Conservation (phyloP, 2,329 filamentous ascomycete genomes). For the Colletotrichum trifolii region DNA sequence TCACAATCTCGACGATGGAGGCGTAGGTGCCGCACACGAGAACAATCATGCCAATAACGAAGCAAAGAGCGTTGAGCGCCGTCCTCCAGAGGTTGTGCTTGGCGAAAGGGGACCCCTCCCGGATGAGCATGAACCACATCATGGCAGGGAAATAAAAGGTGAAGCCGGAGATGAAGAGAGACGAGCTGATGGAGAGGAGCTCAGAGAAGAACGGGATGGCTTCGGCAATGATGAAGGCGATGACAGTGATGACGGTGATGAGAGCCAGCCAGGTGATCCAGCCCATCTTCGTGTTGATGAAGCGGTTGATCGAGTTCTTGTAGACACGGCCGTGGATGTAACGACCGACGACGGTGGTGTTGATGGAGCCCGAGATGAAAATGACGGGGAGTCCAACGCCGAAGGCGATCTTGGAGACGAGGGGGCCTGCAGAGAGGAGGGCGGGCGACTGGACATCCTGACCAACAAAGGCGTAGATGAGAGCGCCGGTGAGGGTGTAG, state of each 20-base stretch:
- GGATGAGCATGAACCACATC: conserved; percentile 55
- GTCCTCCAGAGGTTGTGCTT: conserved; percentile 44
- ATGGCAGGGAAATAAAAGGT: conserved; percentile 56
- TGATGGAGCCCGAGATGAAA: conserved; percentile 79
- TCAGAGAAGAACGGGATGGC: conserved; percentile 79
- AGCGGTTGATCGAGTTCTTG: conserved; percentile 55
- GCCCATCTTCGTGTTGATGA: conserved; percentile 60
- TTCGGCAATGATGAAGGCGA: conserved; percentile 78
- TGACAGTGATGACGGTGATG: conserved; percentile 66
- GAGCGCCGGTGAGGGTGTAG: conserved; percentile 73
- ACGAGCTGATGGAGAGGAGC: conserved; percentile 66
- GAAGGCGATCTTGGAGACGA: conserved; percentile 74
- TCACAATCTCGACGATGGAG: conserved; percentile 38
- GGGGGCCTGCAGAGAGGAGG: conserved; percentile 69
- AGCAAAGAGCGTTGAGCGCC: conserved; percentile 42
- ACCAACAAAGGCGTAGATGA: conserved; percentile 78
- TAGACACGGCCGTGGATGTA: conserved; percentile 60
- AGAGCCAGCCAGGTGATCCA: conserved; percentile 69
- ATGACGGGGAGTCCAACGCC: conserved; percentile 79
- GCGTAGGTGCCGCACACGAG: conserved; percentile 49
- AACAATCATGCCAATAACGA: conserved; percentile 46
- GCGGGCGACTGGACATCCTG: conserved; percentile 72
- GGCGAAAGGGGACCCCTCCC: conserved; percentile 45
- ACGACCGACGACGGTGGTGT: conserved; percentile 60
- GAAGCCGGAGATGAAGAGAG: conserved; percentile 58